A percentile compares a stretch with the other conserved stretches of the same genome.
These are phyloP conservation scores for Syzygium malaccense DNA, from an alignment of 441 rosid genomes.

Conservation along the genomic window DNA sequence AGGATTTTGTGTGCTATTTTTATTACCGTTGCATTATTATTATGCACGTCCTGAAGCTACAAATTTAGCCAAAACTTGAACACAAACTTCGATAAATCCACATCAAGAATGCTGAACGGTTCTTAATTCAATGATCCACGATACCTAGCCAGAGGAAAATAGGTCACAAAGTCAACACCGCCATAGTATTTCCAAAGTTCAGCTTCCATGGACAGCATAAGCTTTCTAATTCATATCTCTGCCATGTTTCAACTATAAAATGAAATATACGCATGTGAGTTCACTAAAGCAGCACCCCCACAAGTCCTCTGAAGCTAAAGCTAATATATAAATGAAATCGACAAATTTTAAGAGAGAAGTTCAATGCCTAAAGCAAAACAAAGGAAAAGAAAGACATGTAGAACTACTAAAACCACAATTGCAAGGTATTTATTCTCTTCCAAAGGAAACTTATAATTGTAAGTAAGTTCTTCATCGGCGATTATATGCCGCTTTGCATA, in stretches of 20 bases:
- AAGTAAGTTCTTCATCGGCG: conserved; percentile 90
- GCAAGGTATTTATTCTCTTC: conserved; percentile 98
- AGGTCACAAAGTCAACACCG: background rate
- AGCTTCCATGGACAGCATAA: background rate
- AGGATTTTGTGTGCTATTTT: no score
- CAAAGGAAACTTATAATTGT: conserved; percentile 95
- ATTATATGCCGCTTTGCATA: conserved; percentile 87
- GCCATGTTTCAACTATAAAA: background rate
- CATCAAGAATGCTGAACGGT: background rate
- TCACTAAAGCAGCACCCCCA: background rate
- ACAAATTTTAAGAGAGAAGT: background rate
- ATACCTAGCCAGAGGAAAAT: conserved; percentile 45
- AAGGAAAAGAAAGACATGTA: background rate
- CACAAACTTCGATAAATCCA: no score
- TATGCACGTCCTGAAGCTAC: no score
- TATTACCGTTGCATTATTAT: no score
- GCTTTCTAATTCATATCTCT: background rate
- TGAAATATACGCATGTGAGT: background rate
- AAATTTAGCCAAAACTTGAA: no score
- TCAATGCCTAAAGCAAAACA: background rate
- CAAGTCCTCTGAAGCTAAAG: background rate
- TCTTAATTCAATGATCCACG: conserved; percentile 91
- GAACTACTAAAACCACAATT: conserved; percentile 65
- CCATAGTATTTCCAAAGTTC: background rate
- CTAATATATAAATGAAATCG: background rate